Base-by-base conservation (phyloP, 148 eudicot species). In the Chenopodium formosanum region DNA sequence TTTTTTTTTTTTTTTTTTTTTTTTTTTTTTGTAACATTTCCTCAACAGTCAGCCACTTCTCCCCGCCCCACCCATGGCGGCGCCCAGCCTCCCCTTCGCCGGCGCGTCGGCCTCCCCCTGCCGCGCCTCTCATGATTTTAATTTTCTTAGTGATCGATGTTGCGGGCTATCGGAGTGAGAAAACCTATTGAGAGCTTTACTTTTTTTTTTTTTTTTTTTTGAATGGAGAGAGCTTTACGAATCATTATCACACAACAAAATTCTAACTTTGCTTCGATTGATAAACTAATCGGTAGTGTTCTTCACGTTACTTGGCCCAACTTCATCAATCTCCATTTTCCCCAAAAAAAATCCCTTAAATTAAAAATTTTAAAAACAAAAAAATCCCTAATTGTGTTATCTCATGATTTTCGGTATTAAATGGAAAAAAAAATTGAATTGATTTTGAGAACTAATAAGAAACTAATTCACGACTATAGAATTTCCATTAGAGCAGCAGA, bases 231-330 rank as follows among this genome's bases (percentile, higher is more conserved):
- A 89, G 71, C 94, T 90, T 80, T 87, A 89, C 29, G 76, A 58
- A 86, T 94, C 93, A 73, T 88, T 92, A 80, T 94, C 98, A 71
- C 94, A 94, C 74, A 94, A 80, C 90, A 94, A 91, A 83, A 94
- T 92, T 88, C 94, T 85, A 40, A 94, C 98, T 87, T 91, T 92
- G 85, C 94, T 94, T 70, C 94, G 88, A 89, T 94, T 94, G 32
- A 94, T 88, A 81, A 94, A 94, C 76, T 88, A 91, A 70, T 92
- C 96, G 70, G 86, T 89, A 19, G 32, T 31, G 1, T 82, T 84
- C 87, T 88, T 92, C 23, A 74, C 86, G 12, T 82, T 86, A 27
- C 85, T 76, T 46, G 82, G 84, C 5, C 88, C 91, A 64, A 79
- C 82, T 37, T 79, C 84, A 53, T 82, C 87, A 25, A 29, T 75